phyloP scores from a whole-genome alignment of 306 rosid species.

The Leucaena leucocephala region DNA sequence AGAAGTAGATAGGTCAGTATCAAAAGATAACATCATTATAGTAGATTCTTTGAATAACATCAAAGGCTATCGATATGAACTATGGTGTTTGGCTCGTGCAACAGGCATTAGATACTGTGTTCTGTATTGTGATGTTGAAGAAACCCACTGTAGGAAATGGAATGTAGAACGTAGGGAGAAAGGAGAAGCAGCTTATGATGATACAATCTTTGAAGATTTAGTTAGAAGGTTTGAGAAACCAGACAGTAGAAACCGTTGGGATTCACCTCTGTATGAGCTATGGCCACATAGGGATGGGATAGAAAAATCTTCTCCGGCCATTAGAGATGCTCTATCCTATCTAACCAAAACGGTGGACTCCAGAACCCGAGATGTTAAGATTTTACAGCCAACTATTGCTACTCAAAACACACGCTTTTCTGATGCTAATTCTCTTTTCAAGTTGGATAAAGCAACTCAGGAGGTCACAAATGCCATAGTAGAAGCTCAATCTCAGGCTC shows the following conservation, averaged over 20 bases:
- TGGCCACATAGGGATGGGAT: constrained; percentile 71
- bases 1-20: constrained; percentile 85
- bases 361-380: constrained; percentile 78
- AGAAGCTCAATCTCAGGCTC: constrained; percentile 85
- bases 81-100: constrained; percentile 97
- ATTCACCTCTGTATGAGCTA: constrained; percentile 86
- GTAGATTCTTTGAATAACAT: constrained; percentile 89
- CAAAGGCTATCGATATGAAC: constrained; percentile 90
- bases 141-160: constrained; percentile 71
- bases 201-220: constrained; percentile 79
- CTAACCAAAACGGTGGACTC: constrained; percentile 78
- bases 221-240: constrained; percentile 86
- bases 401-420: constrained; percentile 72
- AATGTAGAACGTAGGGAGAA: constrained; percentile 73
- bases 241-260: constrained; percentile 90
- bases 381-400: constrained; percentile 90
- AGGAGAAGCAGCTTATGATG: constrained; percentile 64
- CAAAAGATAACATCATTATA: constrained; percentile 68
- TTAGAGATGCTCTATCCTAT: constrained; percentile 62
- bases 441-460: constrained; percentile 87
- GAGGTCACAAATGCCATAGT: constrained; percentile 76
- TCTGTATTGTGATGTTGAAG: constrained; percentile 75
- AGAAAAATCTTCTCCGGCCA: constrained; percentile 61
- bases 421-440: constrained; percentile 80
- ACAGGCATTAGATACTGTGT: constrained; percentile 88